A percentile compares a stretch with the other conserved stretches of the same genome.
phyloP scores from a whole-genome alignment of 2,329 filamentous ascomycete species.

The Aspergillus sergii region DNA sequence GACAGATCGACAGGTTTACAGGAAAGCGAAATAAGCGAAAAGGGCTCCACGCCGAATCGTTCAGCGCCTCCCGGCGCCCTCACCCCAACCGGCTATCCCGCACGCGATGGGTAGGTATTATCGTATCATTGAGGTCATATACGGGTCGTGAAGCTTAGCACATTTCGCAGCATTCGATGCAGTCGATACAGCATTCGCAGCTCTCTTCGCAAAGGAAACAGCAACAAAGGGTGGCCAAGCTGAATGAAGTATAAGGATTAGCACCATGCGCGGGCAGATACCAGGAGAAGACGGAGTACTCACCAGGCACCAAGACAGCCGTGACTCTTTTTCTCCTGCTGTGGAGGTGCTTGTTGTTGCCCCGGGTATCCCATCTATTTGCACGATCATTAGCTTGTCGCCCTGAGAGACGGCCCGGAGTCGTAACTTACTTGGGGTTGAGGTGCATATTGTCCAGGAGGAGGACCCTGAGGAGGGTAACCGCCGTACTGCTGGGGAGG shows the following conservation, averaged over 20 bases:
- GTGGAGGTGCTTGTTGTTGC: conserved; percentile 50
- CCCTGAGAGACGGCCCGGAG: not conserved
- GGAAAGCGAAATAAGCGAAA: not conserved
- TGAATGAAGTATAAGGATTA: conserved; percentile 21
- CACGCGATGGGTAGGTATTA: conserved; percentile 17
- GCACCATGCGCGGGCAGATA: not conserved
- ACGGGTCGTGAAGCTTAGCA: conserved; percentile 32
- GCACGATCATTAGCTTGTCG: conserved; percentile 4
- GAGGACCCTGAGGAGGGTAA: conserved; percentile 36
- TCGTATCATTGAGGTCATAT: conserved; percentile 27
- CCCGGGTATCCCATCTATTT: conserved; percentile 50
- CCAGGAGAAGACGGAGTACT: conserved; percentile 18
- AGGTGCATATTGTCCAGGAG: conserved; percentile 30
- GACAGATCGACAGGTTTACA: not conserved
- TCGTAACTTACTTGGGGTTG: conserved; percentile 27
- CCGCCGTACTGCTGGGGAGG: conserved; percentile 19
- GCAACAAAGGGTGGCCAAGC: conserved; percentile 62
- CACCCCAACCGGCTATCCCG: not conserved
- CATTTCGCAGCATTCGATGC: conserved; percentile 55
- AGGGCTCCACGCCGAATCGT: not conserved
- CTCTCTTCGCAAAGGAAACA: conserved; percentile 67
- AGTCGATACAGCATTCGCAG: conserved; percentile 66
- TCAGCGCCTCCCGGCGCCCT: conserved; percentile 2
- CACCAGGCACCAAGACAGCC: conserved; percentile 57
- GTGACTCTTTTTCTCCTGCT: conserved; percentile 41